Evolutionary conservation across 176 grass and related monocot genomes (phyloP).

Genomic region (Poa annua): DNA sequence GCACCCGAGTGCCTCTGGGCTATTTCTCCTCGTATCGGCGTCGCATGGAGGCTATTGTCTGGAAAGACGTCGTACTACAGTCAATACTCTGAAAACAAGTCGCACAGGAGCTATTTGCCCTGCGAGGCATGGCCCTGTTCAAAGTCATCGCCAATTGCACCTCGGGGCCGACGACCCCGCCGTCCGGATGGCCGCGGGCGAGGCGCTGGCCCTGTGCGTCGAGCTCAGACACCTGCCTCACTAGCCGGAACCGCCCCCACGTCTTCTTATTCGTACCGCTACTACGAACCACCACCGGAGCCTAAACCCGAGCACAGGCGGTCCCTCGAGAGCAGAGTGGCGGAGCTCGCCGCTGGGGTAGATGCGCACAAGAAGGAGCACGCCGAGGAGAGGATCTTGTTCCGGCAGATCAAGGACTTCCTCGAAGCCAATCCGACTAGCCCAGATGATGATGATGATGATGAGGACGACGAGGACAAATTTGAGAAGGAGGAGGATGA

Average conservation of each 20-base stretch:
- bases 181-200: constrained; percentile 2
- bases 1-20: too few relatives aligned
- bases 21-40: too few relatives aligned
- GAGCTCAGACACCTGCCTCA: not conserved
- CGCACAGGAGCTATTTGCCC: too few relatives aligned
- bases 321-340: not conserved
- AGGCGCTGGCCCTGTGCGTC: not conserved
- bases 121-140: not conserved
- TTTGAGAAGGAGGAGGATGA: not conserved
- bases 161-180: not conserved
- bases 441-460: not conserved
- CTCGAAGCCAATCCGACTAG: not conserved
- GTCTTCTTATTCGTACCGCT: not conserved
- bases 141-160: not conserved
- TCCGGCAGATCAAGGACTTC: not conserved
- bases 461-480: too few relatives aligned
- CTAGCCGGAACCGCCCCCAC: not conserved
- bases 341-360: not conserved
- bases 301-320: not conserved
- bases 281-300: not conserved
- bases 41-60: too few relatives aligned
- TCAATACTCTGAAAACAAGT: too few relatives aligned
- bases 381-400: not conserved
- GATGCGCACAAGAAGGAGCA: not conserved
- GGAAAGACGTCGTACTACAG: too few relatives aligned